These are phyloP conservation scores for Penicillium antarcticum DNA, from an alignment of 495 filamentous ascomycete genomes.

Conservation along the genomic window DNA sequence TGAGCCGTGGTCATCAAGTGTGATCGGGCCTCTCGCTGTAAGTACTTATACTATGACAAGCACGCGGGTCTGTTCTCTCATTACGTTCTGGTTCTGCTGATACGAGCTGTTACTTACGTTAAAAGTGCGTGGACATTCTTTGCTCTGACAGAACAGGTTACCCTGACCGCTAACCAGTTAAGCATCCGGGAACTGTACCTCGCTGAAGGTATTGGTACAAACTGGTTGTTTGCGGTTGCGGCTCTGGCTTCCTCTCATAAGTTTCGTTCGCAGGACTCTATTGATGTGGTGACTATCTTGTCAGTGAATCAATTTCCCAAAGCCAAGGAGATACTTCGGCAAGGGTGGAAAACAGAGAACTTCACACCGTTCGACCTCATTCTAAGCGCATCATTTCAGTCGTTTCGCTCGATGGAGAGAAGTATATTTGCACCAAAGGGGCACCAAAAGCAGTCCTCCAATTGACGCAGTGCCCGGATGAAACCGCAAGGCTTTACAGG, in stretches of 20 bases:
- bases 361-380: constrained; percentile 74
- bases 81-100: no score
- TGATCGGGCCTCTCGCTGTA: constrained; percentile 77
- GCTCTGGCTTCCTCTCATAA: constrained; percentile 72
- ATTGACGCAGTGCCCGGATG: constrained; percentile 57
- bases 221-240: constrained; percentile 76
- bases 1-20: no score
- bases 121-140: constrained; percentile 81
- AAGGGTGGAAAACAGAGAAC: constrained; percentile 66
- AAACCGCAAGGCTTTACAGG: constrained; percentile 58
- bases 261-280: constrained; percentile 68
- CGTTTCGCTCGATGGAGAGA: constrained; percentile 56
- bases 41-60: constrained; percentile 9
- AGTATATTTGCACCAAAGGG: constrained; percentile 67
- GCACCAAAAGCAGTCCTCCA: constrained; percentile 68
- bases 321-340: constrained; percentile 58
- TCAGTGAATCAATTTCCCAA: constrained; percentile 65
- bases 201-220: constrained; percentile 66
- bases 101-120: no score
- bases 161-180: constrained; percentile 67
- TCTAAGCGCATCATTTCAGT: constrained; percentile 70
- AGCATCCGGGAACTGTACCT: constrained; percentile 70
- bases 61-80: constrained; percentile 5
- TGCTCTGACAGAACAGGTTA: constrained; percentile 93
- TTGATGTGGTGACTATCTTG: constrained; percentile 72